Evolutionary conservation across 129 eudicot species (phyloP).

Genomic region (Cynara cardunculus): DNA sequence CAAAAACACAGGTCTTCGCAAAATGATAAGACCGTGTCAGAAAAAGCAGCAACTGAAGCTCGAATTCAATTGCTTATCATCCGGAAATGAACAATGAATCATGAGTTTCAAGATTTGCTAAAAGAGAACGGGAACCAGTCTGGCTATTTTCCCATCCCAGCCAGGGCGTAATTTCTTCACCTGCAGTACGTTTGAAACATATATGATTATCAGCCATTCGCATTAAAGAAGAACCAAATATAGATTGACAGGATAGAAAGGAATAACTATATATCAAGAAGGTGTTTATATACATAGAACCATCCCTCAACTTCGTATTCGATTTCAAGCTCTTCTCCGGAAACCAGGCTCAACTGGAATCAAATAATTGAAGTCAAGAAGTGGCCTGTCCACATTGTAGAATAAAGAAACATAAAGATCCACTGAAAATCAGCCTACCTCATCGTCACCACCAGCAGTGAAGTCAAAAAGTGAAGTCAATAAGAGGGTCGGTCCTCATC

Average conservation of each 20-base stretch:
- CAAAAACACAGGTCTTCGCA: neutral
- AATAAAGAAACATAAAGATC: neutral
- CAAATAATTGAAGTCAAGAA: neutral
- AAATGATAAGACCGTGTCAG: neutral
- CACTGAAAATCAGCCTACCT: neutral
- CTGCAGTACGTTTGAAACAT: constrained; percentile 35
- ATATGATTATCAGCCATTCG: constrained; percentile 2
- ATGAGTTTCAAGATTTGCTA: constrained; percentile 49
- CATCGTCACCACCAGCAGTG: constrained; percentile 57
- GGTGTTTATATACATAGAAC: constrained; percentile 31
- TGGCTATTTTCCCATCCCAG: constrained; percentile 81
- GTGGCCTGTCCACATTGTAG: neutral
- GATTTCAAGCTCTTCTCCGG: constrained; percentile 82
- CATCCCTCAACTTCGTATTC: constrained; percentile 92
- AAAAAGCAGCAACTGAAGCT: neutral
- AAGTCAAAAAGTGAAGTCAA: constrained; percentile 76
- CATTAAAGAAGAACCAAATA: neutral
- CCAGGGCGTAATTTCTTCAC: constrained; percentile 80
- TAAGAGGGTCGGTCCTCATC: constrained; percentile 55
- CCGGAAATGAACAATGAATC: neutral
- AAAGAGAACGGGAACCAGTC: constrained; percentile 82
- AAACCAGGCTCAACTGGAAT: constrained; percentile 65
- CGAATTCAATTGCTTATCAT: neutral
- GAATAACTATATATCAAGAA: neutral
- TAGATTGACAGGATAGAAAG: neutral